These are phyloP conservation scores for Phytophthora parvispora DNA, from an alignment of 352 stramenopile genomes.

Conservation along the genomic window DNA sequence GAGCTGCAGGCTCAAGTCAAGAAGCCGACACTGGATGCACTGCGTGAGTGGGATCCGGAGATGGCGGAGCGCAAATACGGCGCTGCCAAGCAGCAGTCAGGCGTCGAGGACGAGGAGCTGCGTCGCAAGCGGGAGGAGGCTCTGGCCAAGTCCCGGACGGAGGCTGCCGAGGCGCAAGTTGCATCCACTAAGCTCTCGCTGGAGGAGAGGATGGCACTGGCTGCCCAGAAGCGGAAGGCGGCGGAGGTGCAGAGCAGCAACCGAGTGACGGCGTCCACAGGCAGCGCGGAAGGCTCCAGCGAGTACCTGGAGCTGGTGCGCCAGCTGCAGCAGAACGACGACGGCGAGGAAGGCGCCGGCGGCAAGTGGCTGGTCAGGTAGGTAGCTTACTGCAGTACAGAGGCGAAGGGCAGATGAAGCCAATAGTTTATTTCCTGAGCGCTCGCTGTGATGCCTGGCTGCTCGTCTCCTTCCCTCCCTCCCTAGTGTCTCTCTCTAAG, in stretches of 20 bases:
- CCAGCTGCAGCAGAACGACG: slow-evolving; percentile 67
- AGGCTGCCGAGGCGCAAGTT: slow-evolving; percentile 16
- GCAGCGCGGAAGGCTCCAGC: slow-evolving; percentile 36
- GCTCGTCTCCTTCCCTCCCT: slow-evolving; percentile 1
- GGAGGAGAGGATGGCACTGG: slow-evolving; percentile 71
- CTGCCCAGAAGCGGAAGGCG: slow-evolving; percentile 65
- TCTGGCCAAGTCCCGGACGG: slow-evolving; percentile 41
- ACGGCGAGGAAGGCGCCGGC: slow-evolving; percentile 54
- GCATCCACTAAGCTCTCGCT: slow-evolving; percentile 33
- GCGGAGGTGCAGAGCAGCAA: slow-evolving; percentile 42
- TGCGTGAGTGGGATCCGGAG: slow-evolving; percentile 61
- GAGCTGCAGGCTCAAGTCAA: slow-evolving; percentile 64
- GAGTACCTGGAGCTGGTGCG: slow-evolving; percentile 76
- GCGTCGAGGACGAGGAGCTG: slow-evolving; percentile 39
- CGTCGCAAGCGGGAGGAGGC: slow-evolving; percentile 53
- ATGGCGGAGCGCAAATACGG: slow-evolving; percentile 47
- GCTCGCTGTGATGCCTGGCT: slow-evolving; percentile 21
- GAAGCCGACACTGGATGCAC: slow-evolving; percentile 49
- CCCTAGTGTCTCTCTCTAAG: slow-evolving; percentile 8
- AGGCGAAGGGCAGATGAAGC: neutral
- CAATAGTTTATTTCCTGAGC: slow-evolving; percentile 43
- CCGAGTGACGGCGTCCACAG: slow-evolving; percentile 1
- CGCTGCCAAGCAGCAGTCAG: slow-evolving; percentile 12
- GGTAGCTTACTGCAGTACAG: slow-evolving; percentile 3
- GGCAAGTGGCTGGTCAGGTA: slow-evolving; percentile 83